A percentile compares a stretch with the other conserved stretches of the same genome.
These are phyloP conservation scores for Paramecium tetraurelia DNA, from an alignment of 73 alveolate species.

Conservation along the genomic window DNA sequence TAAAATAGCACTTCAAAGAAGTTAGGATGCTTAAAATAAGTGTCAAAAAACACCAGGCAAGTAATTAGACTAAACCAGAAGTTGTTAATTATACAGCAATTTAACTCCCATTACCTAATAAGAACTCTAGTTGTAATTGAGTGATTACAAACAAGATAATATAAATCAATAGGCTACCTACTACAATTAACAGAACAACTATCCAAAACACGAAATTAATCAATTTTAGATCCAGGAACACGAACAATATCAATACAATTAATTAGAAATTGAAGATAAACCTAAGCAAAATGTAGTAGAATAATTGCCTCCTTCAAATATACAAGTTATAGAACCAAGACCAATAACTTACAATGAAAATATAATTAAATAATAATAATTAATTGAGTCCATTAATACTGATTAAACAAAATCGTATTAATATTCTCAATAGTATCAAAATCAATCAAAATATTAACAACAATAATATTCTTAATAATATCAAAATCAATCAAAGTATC, in stretches of 20 bases:
- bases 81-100: not conserved
- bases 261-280: not conserved
- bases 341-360: not conserved
- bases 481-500: not conserved
- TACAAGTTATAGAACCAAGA: not conserved
- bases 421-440: not conserved
- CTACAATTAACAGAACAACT: too few relatives aligned
- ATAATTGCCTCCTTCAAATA: not conserved
- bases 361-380: not conserved
- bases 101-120: not conserved
- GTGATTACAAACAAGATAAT: not conserved
- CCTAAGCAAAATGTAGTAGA: not conserved
- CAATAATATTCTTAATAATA: not conserved
- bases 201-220: not conserved
- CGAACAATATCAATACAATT: not conserved
- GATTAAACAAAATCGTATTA: not conserved
- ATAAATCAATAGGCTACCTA: not conserved
- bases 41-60: not conserved
- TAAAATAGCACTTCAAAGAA: not conserved
- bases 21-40: not conserved
- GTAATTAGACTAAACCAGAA: not conserved
- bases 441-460: not conserved
- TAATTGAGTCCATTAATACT: not conserved
- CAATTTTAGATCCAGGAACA: not conserved
- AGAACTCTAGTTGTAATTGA: not conserved